phyloP scores from a whole-genome alignment of 1,139 yeast genomes.

The Zhuliangozyma blackwelliae region DNA sequence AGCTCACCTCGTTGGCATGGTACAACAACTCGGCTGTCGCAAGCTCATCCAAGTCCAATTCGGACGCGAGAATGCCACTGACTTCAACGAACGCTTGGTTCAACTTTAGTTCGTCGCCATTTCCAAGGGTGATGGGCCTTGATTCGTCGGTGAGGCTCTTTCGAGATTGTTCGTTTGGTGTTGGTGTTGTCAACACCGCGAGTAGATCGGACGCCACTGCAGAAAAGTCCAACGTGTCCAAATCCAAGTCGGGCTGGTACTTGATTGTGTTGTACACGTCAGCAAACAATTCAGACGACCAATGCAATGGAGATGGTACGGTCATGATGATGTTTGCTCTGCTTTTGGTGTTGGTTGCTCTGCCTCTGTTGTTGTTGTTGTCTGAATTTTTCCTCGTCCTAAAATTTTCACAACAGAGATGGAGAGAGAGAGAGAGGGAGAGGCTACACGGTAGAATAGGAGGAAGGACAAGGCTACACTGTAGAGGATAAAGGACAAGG shows the following conservation, averaged over 20 bases:
- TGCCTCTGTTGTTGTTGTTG: not conserved
- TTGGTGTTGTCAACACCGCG: conserved; percentile 45
- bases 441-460: too few relatives aligned
- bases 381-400: not conserved
- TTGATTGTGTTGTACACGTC: conserved; percentile 36
- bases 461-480: too few relatives aligned
- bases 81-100: conserved; percentile 56
- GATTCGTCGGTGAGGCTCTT: conserved; percentile 43
- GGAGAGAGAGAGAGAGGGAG: too few relatives aligned
- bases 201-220: conserved; percentile 45
- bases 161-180: conserved; percentile 53
- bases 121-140: conserved; percentile 46
- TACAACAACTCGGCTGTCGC: conserved; percentile 34
- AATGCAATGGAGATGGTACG: conserved; percentile 13
- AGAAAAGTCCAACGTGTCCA: conserved; percentile 17
- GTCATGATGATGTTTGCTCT: not conserved
- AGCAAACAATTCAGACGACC: conserved; percentile 33
- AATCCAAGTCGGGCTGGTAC: conserved; percentile 23
- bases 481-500: too few relatives aligned
- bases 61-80: conserved; percentile 53
- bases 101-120: conserved; percentile 60
- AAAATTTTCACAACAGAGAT: too few relatives aligned
- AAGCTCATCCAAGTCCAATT: conserved; percentile 37
- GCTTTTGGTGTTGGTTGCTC: not conserved
- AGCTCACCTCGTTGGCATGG: conserved; percentile 37